These are phyloP conservation scores for Prunus persica DNA, from an alignment of 306 rosid genomes.

Conservation along the genomic window Prunus_persica_NCBIv2 NC_034011.1:7636501-7637000, in stretches of 20 bases:
- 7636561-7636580: slow-evolving; percentile 84
- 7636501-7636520: slow-evolving; percentile 82
- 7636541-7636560: slow-evolving; percentile 90
- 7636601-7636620: slow-evolving; percentile 78
- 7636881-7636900: slow-evolving; percentile 26
- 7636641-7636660: slow-evolving; percentile 74
- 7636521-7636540: slow-evolving; percentile 96
- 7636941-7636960: slow-evolving; percentile 19
- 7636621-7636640: slow-evolving; percentile 73
- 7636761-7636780: slow-evolving; percentile 92
- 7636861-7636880: slow-evolving; percentile 24
- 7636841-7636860: slow-evolving; percentile 4
- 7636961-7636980: slow-evolving; percentile 29
- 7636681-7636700: slow-evolving; percentile 86
- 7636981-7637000: slow-evolving; percentile 13
- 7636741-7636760: slow-evolving; percentile 69
- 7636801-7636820: slow-evolving; percentile 56
- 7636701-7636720: slow-evolving; percentile 78
- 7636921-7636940: slow-evolving; percentile 7
- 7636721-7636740: slow-evolving; percentile 88
- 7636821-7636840: slow-evolving; percentile 40
- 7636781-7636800: slow-evolving; percentile 66
- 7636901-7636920: slow-evolving; percentile 10
- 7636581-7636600: slow-evolving; percentile 74
- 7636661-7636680: slow-evolving; percentile 77